Evolutionary conservation across 805 yeast species (phyloP).

Genomic region (Candida wancherniae): DNA sequence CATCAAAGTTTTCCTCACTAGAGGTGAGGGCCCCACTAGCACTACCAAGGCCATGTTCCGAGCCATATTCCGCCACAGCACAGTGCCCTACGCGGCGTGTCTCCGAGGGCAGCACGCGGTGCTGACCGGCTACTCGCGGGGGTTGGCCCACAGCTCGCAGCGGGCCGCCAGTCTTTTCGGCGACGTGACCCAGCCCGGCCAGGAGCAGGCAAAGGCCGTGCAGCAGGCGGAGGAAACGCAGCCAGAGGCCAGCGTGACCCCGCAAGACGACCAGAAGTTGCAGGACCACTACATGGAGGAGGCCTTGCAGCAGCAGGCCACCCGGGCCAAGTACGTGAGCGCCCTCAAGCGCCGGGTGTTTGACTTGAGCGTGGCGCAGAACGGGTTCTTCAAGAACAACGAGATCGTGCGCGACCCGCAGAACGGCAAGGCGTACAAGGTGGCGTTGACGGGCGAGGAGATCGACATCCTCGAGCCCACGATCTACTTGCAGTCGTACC

Average conservation of each 20-base stretch:
- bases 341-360: slow-evolving; percentile 71
- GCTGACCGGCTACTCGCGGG: no score
- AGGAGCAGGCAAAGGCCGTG: slow-evolving; percentile 2
- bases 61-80: slow-evolving; percentile 3
- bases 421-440: slow-evolving; percentile 46
- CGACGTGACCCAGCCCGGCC: slow-evolving; percentile 25
- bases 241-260: slow-evolving; percentile 14
- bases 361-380: slow-evolving; percentile 49
- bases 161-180: slow-evolving; percentile 27
- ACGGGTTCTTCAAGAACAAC: slow-evolving; percentile 68
- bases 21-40: no score
- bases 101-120: no score
- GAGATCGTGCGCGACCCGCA: slow-evolving; percentile 40
- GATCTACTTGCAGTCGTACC: slow-evolving; percentile 70
- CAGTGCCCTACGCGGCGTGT: no score
- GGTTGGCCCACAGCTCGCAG: no score
- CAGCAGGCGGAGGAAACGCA: slow-evolving; percentile 6
- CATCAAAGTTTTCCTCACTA: no score
- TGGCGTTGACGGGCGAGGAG: slow-evolving; percentile 59
- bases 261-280: slow-evolving; percentile 32
- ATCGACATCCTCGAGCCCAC: slow-evolving; percentile 83
- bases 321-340: slow-evolving; percentile 54
- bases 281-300: slow-evolving; percentile 51
- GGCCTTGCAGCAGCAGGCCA: slow-evolving; percentile 36
- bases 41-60: slow-evolving; percentile 3